Percentiles rank a stretch among this genome's conserved stretches.
Evolutionary conservation across 805 yeast species (phyloP).

Genomic region (Starmera caribaea): DNA sequence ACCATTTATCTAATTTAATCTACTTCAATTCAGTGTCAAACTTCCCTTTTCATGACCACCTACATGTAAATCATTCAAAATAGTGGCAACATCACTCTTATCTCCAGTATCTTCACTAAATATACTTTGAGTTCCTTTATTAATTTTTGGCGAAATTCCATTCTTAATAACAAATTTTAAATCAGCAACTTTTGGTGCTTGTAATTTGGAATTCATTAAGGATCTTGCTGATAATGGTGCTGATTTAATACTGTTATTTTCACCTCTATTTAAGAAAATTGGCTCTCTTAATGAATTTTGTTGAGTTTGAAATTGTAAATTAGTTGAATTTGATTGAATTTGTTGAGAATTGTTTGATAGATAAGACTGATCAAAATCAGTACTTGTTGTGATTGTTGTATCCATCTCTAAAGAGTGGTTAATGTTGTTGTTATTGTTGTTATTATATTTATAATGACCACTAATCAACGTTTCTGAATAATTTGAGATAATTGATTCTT

Average conservation of each 20-base stretch:
- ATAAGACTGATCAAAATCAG: slow-evolving; percentile 6
- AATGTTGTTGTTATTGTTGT: neutral
- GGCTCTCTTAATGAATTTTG: no score
- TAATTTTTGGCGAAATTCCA: slow-evolving; percentile 2
- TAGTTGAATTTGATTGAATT: slow-evolving; percentile 9
- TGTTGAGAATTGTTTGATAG: slow-evolving; percentile 8
- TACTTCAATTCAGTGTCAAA: neutral
- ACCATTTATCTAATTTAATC: slow-evolving; percentile 4
- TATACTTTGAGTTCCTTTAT: neutral
- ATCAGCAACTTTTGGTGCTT: slow-evolving; percentile 18
- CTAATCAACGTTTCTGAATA: slow-evolving; percentile 11
- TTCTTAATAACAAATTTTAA: slow-evolving; percentile 18
- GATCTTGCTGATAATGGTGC: slow-evolving; percentile 20
- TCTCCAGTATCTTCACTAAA: slow-evolving; percentile 4
- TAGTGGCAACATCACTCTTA: slow-evolving; percentile 13
- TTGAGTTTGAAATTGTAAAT: slow-evolving; percentile 7
- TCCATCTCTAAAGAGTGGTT: neutral
- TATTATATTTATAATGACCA: slow-evolving; percentile 14
- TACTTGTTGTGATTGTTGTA: neutral
- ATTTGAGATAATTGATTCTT: neutral
- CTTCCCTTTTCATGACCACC: slow-evolving; percentile 1
- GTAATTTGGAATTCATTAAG: slow-evolving; percentile 11
- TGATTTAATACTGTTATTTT: slow-evolving; percentile 15
- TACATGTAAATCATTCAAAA: slow-evolving; percentile 14
- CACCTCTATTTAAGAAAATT: slow-evolving; percentile 1